Percentiles rank a stretch among this genome's conserved stretches.
Evolutionary conservation across 2,329 filamentous ascomycete species (phyloP).

Genomic region (Talaromyces sp.): DNA sequence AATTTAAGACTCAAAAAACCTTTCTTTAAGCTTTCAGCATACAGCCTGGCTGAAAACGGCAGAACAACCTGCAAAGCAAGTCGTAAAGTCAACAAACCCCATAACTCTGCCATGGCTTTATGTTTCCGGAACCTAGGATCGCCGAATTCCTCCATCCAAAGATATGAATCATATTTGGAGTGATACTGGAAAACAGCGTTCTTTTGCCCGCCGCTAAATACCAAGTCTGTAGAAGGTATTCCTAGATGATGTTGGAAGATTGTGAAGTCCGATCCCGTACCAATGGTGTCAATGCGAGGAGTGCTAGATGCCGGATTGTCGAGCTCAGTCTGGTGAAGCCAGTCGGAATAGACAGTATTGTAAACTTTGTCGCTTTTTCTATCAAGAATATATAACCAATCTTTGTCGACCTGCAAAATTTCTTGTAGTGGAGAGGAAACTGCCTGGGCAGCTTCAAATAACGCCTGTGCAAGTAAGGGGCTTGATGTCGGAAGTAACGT

Average conservation of each 20-base stretch:
- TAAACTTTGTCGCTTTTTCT: not conserved
- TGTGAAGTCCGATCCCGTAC: not conserved
- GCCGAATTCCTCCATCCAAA: not conserved
- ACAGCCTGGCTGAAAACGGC: not conserved
- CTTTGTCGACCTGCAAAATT: not conserved
- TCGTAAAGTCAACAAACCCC: not conserved
- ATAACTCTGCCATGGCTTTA: not conserved
- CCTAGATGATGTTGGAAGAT: conserved; percentile 4
- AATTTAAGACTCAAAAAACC: not conserved
- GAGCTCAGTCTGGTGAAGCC: not conserved
- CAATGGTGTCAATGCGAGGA: not conserved
- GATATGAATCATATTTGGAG: not conserved
- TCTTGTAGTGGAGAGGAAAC: not conserved
- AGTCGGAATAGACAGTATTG: not conserved
- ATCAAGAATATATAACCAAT: not conserved
- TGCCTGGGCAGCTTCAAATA: not conserved
- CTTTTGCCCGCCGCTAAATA: not conserved
- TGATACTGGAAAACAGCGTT: not conserved
- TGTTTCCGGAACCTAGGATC: not conserved
- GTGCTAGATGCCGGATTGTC: not conserved
- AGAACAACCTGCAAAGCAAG: not conserved
- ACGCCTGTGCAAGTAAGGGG: not conserved
- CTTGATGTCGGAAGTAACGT: not conserved
- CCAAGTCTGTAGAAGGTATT: not conserved
- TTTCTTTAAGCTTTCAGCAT: not conserved